Conservation (phyloP, 176 grass and related monocot genomes). For the Rhynchospora pubera region DNA sequence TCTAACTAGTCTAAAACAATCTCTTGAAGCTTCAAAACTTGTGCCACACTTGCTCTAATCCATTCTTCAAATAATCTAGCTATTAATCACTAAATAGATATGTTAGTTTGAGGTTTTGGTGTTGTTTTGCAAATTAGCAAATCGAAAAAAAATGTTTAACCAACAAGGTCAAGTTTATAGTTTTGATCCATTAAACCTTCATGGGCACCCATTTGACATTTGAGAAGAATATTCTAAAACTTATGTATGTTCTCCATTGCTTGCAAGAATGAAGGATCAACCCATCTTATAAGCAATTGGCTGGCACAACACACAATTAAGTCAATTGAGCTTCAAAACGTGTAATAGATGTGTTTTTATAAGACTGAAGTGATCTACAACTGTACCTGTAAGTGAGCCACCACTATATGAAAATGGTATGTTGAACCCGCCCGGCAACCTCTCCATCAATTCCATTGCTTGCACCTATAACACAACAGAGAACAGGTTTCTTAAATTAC, state of each 20-base stretch:
- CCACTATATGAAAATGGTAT: slow-evolving; percentile 57
- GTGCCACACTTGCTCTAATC: too few relatives aligned
- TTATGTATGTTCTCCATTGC: not conserved
- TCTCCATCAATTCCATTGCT: slow-evolving; percentile 96
- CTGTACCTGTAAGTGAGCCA: slow-evolving; percentile 53
- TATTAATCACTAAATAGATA: too few relatives aligned
- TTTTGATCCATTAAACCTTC: not conserved
- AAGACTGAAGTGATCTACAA: slow-evolving; percentile 54
- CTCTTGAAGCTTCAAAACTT: too few relatives aligned
- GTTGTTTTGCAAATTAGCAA: too few relatives aligned
- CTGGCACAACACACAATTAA: too few relatives aligned
- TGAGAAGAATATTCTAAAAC: not conserved
- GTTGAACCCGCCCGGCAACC: slow-evolving; percentile 49
- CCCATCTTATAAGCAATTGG: too few relatives aligned
- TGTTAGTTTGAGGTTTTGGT: too few relatives aligned
- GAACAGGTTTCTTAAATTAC: not conserved
- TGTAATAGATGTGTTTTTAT: slow-evolving; percentile 19
- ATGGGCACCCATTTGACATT: not conserved
- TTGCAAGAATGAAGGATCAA: not conserved
- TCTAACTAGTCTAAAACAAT: too few relatives aligned
- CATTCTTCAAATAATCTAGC: too few relatives aligned
- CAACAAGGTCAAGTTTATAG: not conserved
- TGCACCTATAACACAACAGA: slow-evolving; percentile 38
- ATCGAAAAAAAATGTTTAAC: too few relatives aligned
- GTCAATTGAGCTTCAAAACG: too few relatives aligned